Conservation (phyloP, 768 basidiomycete genomes). For the Leccinellum rugosiceps region DNA sequence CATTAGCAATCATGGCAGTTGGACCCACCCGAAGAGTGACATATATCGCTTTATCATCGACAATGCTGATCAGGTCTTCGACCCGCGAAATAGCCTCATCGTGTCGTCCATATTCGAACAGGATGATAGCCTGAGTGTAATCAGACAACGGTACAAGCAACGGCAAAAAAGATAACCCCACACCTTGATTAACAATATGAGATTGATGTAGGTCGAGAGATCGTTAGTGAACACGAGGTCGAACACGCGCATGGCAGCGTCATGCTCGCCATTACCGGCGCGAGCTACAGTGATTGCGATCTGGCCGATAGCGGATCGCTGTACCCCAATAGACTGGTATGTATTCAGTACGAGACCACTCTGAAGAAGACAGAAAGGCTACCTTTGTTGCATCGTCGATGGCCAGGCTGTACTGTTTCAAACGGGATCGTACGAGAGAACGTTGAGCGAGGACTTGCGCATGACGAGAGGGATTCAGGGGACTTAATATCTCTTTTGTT, state of each 20-base stretch:
- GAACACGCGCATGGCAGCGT: constrained; percentile 1
- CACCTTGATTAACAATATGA: constrained; percentile 15
- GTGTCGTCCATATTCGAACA: constrained; percentile 6
- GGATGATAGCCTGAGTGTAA: constrained; percentile 1
- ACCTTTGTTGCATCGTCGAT: constrained; percentile 7
- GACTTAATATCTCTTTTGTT: neutral
- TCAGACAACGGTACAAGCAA: neutral
- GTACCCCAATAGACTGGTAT: constrained; percentile 2
- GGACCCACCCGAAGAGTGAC: constrained; percentile 2
- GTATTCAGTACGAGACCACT: neutral
- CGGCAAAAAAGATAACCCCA: fast-evolving
- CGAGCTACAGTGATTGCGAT: constrained; percentile 3
- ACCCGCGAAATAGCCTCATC: constrained; percentile 7
- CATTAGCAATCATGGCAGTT: fast-evolving
- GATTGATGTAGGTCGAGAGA: neutral
- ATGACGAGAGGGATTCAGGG: neutral
- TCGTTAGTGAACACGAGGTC: constrained; percentile 6
- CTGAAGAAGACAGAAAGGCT: fast-evolving
- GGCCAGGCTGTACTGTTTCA: neutral
- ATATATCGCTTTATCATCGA: neutral
- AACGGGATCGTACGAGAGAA: neutral
- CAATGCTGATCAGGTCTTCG: neutral
- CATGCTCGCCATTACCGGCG: neutral
- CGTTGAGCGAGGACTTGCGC: constrained; percentile 1
- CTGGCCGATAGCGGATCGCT: constrained; percentile 6